Evolutionary conservation across 2,329 filamentous ascomycete genomes (phyloP), one percentile per base, ranked within the genome.

Genomic region (Ophiostoma quercus): DNA sequence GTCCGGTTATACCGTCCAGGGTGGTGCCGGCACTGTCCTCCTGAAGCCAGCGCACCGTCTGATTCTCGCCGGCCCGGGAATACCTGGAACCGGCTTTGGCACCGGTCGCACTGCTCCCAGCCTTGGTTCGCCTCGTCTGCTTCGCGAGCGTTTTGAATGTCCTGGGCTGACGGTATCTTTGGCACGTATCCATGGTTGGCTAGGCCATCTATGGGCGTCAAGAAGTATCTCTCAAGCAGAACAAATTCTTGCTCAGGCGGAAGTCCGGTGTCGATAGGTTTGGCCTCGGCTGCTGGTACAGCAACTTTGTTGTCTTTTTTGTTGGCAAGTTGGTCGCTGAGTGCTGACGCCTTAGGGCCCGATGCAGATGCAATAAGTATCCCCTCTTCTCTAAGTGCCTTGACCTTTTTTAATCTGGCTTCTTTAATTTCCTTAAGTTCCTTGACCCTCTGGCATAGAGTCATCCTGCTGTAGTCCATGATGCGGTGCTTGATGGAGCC

Each of bases 71-170:
- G 88, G 3, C 93, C 92, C 0, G 94, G 92, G 73, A 96, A 98
- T 3, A 97, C 92, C 76, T 97, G 92, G 76, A 99, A 99, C 29
- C 94, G 88, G 43, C 88, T 88, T 60, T 84, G 84, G 79, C 95
- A 99, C 25, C 95, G 89, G 76, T 97, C 94, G 75, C 95, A 99
- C 67, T 88, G 84, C 79, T 99, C 95, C 84, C 90, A 97, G 66
- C 92, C 92, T 68, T 87, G 85, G 14, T 90, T 86, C 8, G 87
- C 83, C 66, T 86, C 82, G 0, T 92, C 83, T 0, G 88, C 92
- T 62, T 85, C 83, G 43, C 82, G 85, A 0, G 92, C 90, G 67
- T 85, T 83, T 68, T 85, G 81, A 22, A 97, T 85, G 22, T 92
- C 90, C 8, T 84, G 83, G 0, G 85, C 81, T 0, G 86, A 85